These are phyloP conservation scores for Trypanosoma boissoni DNA, from an alignment of 208 protist genomes.

Conservation along the genomic window DNA sequence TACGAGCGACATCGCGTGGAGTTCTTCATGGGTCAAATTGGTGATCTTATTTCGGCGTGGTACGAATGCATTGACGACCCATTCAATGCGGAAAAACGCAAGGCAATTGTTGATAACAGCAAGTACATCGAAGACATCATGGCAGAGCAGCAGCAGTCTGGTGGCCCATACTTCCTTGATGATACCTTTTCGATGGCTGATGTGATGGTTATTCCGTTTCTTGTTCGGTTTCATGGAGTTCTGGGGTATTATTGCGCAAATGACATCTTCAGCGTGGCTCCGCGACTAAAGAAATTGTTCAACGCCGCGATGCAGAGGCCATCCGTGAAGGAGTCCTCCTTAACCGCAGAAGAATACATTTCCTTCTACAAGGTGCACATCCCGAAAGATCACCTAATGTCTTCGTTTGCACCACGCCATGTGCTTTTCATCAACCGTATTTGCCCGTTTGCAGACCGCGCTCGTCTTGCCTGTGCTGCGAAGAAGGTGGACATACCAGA, in stretches of 20 bases:
- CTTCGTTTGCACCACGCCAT: conserved; percentile 27
- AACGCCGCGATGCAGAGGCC: conserved; percentile 40
- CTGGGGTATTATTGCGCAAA: conserved; percentile 65
- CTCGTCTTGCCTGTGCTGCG: conserved; percentile 45
- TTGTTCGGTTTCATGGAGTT: conserved; percentile 45
- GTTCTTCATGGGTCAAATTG: conserved; percentile 67
- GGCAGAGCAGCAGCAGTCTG: conserved; percentile 36
- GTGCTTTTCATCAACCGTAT: conserved; percentile 52
- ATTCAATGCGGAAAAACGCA: conserved; percentile 53
- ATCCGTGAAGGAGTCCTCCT: conserved; percentile 44
- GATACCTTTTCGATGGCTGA: conserved; percentile 76
- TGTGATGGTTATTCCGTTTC: conserved; percentile 66
- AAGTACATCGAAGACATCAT: conserved; percentile 67
- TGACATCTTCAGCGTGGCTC: conserved; percentile 65
- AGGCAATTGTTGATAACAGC: conserved; percentile 43
- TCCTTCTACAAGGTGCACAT: conserved; percentile 27
- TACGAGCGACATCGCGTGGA: conserved; percentile 61
- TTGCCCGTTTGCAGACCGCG: conserved; percentile 63
- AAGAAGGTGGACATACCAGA: conserved; percentile 33
- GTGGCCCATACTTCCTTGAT: conserved; percentile 66
- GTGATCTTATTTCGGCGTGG: conserved; percentile 46
- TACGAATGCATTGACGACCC: conserved; percentile 51
- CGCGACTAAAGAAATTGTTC: conserved; percentile 55
- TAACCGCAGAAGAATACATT: conserved; percentile 35
- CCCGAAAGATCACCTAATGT: conserved; percentile 35